phyloP scores from a whole-genome alignment of 208 protist species.

The Crithidia mellificae region DNA sequence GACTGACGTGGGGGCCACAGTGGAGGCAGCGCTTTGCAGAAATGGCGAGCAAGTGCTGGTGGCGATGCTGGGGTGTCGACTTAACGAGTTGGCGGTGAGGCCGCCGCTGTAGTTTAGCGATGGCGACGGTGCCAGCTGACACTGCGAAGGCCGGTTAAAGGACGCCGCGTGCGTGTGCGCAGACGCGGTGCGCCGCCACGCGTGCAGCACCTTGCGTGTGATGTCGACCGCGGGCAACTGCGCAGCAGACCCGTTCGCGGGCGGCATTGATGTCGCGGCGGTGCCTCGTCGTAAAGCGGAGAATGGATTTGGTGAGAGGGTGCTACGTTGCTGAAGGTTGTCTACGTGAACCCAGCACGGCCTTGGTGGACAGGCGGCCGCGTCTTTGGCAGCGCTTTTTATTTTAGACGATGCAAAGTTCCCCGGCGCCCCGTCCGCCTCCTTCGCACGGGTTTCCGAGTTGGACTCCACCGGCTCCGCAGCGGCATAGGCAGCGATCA shows the following conservation, averaged over 20 bases:
- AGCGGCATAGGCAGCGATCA: conserved; percentile 43
- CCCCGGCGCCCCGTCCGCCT: too few relatives aligned
- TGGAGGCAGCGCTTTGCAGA: background rate
- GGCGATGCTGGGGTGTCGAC: background rate
- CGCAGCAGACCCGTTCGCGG: background rate
- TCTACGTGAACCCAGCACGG: conserved; percentile 28
- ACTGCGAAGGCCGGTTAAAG: too few relatives aligned
- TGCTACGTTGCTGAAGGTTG: background rate
- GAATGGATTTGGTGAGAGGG: too few relatives aligned
- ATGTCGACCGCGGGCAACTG: conserved; percentile 21
- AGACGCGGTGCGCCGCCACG: background rate
- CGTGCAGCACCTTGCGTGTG: conserved; percentile 12
- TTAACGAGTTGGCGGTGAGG: background rate
- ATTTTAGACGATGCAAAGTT: too few relatives aligned
- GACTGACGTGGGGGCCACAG: background rate
- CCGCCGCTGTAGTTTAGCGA: too few relatives aligned
- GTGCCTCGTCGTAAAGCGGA: too few relatives aligned
- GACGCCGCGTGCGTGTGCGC: too few relatives aligned
- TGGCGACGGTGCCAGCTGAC: too few relatives aligned
- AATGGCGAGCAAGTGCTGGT: background rate
- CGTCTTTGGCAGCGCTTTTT: too few relatives aligned
- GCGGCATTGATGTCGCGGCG: background rate
- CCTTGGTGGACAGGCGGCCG: background rate
- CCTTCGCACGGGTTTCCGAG: too few relatives aligned
- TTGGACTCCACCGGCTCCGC: too few relatives aligned